These are phyloP conservation scores for Colletotrichum eremochloae DNA, from an alignment of 2,329 filamentous ascomycete species.

Conservation along the genomic window DNA sequence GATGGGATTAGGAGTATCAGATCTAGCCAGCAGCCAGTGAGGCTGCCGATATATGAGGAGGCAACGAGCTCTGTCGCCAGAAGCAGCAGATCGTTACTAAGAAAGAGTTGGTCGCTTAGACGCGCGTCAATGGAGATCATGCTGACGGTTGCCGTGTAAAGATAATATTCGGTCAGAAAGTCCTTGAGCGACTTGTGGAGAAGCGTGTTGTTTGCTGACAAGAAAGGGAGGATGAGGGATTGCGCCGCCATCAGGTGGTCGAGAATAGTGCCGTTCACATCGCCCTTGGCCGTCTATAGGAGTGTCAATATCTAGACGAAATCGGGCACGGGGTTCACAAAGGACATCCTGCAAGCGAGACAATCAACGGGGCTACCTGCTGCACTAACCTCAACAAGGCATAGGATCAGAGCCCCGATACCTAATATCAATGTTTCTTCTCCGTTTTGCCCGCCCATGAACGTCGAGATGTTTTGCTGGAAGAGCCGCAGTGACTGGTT, in stretches of 20 bases:
- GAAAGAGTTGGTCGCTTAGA: constrained; percentile 48
- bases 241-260: constrained; percentile 61
- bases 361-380: background rate
- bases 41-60: constrained; percentile 52
- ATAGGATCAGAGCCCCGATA: constrained; percentile 60
- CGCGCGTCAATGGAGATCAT: constrained; percentile 59
- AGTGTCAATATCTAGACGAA: background rate
- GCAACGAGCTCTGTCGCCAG: constrained; percentile 49
- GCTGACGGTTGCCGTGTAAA: constrained; percentile 61
- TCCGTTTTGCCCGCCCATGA: constrained; percentile 49
- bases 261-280: constrained; percentile 60
- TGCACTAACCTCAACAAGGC: constrained; percentile 59
- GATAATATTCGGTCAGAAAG: constrained; percentile 63
- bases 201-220: constrained; percentile 50
- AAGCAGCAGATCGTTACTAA: constrained; percentile 50
- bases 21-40: constrained; percentile 57
- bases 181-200: constrained; percentile 55
- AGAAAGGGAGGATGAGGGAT: constrained; percentile 55
- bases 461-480: constrained; percentile 43
- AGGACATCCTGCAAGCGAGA: background rate
- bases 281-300: constrained; percentile 56
- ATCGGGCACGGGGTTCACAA: background rate
- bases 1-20: constrained; percentile 54
- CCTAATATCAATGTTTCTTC: constrained; percentile 56
- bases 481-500: constrained; percentile 54